phyloP scores from a whole-genome alignment of 2,329 filamentous ascomycete species.

The Drechslerella coelobrocha region DNA sequence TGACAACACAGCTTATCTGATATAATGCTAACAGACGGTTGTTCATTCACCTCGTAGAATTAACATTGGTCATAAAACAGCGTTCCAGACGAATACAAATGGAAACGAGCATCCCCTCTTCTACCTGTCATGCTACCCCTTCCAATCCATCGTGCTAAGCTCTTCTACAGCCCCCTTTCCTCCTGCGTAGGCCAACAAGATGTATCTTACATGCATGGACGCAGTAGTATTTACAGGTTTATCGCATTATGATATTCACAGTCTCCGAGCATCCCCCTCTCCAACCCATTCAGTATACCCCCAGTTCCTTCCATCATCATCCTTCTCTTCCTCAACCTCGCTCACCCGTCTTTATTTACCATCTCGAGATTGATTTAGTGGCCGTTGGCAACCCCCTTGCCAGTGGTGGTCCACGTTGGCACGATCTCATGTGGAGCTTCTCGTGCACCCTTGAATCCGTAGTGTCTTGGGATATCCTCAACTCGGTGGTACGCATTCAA shows the following conservation, averaged over 20 bases:
- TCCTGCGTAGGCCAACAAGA: slow-evolving; percentile 22
- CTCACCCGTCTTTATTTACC: neutral
- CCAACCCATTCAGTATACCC: neutral
- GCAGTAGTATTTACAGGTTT: slow-evolving; percentile 34
- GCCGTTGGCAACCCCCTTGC: slow-evolving; percentile 5
- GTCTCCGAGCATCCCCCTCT: neutral
- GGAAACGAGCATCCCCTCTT: neutral
- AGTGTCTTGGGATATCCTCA: slow-evolving; percentile 74
- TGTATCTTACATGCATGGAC: slow-evolving; percentile 40
- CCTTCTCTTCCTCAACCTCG: neutral
- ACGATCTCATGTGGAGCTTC: slow-evolving; percentile 33
- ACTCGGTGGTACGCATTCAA: slow-evolving; percentile 84
- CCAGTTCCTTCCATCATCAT: neutral
- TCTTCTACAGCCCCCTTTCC: slow-evolving; percentile 7
- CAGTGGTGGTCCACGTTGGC: slow-evolving; percentile 38
- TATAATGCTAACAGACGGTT: too few relatives aligned
- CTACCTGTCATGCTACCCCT: slow-evolving; percentile 16
- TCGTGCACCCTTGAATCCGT: slow-evolving; percentile 71
- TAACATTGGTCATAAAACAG: neutral
- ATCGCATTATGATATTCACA: slow-evolving; percentile 8
- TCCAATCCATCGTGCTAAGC: neutral
- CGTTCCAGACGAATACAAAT: slow-evolving; percentile 22
- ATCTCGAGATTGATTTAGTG: slow-evolving; percentile 11
- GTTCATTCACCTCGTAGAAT: neutral
- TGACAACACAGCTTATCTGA: too few relatives aligned